Base-by-base conservation (phyloP, 495 filamentous ascomycete species). In the Clavariopsis aquatica region DNA sequence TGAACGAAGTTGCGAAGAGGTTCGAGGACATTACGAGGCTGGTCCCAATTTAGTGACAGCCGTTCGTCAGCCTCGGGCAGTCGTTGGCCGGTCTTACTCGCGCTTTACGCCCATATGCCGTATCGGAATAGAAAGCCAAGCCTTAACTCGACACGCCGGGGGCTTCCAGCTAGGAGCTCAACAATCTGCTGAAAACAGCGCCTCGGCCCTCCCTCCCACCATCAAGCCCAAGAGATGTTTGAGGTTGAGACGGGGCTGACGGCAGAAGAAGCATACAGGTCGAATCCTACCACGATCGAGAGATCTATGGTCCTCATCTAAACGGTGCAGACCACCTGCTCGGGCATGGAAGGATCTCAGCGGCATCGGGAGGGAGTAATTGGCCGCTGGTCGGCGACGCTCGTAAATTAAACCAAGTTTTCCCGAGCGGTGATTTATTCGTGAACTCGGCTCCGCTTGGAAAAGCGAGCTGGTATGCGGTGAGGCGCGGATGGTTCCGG, bases 51-150 rank as follows among this genome's bases (percentile, higher is more conserved):
- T 36, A n/a, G n/a, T 52, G 54, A 29, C 49, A 56, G 7, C 31
- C 23, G 13, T 28, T 23, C 54, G 62, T 66, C 56, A 66, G 63
- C 63, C 63, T 66, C 63, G 63, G 63, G 49, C 54, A 55, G 26
- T 9, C 28, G 49, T 34, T 1, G 47, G 63, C 63, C 63, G 63
- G 60, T 66, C 63, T 66, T 66, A 66, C 38, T 43, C 38, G 38
- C 38, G 2, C 12, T 15, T 2, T 6, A n/a, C 49, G 46, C 49
- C 49, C 57, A 45, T 51, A 20, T 54, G 28, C 56, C 49, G 49
- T 46, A 65, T 66, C 57, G 23, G 63, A 60, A 12, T 6, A 26
- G 27, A 19, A 12, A 49, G 62, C 62, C 54, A 65, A 59, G 55
- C 29, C 3, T 31, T 19, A 2, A 41, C 38, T 61, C 41, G n/a